Base-by-base conservation (phyloP, 169 alveolate species). In the Plasmodium gonderi region DNA sequence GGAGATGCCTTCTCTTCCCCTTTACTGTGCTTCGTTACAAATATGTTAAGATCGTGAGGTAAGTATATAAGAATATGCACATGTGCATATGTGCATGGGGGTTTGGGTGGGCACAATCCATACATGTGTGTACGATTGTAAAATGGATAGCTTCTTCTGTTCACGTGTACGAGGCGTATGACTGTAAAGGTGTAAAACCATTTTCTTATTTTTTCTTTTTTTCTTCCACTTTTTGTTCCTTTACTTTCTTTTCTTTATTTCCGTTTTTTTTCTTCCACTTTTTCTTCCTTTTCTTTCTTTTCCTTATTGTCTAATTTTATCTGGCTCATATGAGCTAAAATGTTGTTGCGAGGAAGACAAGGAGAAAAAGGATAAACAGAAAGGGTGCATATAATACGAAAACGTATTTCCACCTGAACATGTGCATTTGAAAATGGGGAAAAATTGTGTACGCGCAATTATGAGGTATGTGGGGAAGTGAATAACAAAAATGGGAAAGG, bases 341-440 rank as follows among this genome's bases (percentile, higher is more conserved):
- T 11, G 67, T 29, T 6, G 65, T 45, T 36, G 67, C 79, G 74
- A 80, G 74, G 45, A 80, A 80, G 31, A 80, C 51, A 23, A 80
- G 31, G 23, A 80, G 49, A 29, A 80, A 31, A 69, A 80, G 78
- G 44, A 80, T 80, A 44, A 42, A 65, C 11, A 40, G 33, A 69
- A 80, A 80, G 68, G 91, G 91, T 26, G 78, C 91, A 47, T 80
- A 80, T 6, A 80, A 14, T 29, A 80, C 91, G 12, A 80, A 80
- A 60, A 80, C 12, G 33, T 80, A 65, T 2, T 65, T 80, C 91
- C 91, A 80, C 51, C 91, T 80, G 75, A 42, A 42, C 31, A 42
- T 36, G 29, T 26, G 36, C 29, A 74, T 7, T 8, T 9, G 67
- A 51, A 51, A 49, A 69, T 31, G 8, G 49, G 74, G 72, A 11